Percentiles rank a stretch among this genome's conserved stretches.
Conservation (phyloP, 495 filamentous ascomycete species). For the Endocarpon pusillum region DNA sequence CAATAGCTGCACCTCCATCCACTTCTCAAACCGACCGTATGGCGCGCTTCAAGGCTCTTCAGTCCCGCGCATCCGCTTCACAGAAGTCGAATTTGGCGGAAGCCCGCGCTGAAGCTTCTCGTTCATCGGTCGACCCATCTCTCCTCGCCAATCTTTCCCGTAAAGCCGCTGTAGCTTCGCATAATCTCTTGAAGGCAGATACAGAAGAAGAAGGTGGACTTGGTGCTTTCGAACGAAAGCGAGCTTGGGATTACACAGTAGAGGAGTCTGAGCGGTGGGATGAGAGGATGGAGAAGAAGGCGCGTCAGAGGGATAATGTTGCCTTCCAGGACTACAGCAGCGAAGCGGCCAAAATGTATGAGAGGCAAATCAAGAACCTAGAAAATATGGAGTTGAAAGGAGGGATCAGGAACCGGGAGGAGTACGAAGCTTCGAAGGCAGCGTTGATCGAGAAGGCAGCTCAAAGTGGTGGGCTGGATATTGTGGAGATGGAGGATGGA, state of each 20-base stretch:
- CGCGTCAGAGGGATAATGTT: slow-evolving; percentile 61
- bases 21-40: slow-evolving; percentile 31
- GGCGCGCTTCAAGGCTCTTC: slow-evolving; percentile 67
- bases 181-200: slow-evolving; percentile 88
- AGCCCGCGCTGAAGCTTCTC: slow-evolving; percentile 66
- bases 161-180: slow-evolving; percentile 69
- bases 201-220: slow-evolving; percentile 63
- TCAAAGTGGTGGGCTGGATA: slow-evolving; percentile 60
- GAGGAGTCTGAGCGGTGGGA: slow-evolving; percentile 94
- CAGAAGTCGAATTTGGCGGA: slow-evolving; percentile 67
- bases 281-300: slow-evolving; percentile 71
- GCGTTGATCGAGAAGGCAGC: slow-evolving; percentile 72
- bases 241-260: slow-evolving; percentile 95
- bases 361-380: slow-evolving; percentile 66
- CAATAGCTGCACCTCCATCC: background rate
- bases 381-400: slow-evolving; percentile 28
- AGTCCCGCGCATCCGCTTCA: slow-evolving; percentile 65
- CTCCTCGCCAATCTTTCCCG: slow-evolving; percentile 55
- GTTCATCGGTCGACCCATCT: slow-evolving; percentile 56
- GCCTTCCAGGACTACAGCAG: slow-evolving; percentile 82
- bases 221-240: slow-evolving; percentile 96
- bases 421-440: slow-evolving; percentile 72
- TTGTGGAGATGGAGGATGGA: slow-evolving; percentile 85
- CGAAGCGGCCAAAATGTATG: slow-evolving; percentile 82
- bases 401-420: slow-evolving; percentile 56